Evolutionary conservation across 352 stramenopile species (phyloP), one percentile per base, ranked within the genome.

Genomic region (Halophytophthora batemanensis): DNA sequence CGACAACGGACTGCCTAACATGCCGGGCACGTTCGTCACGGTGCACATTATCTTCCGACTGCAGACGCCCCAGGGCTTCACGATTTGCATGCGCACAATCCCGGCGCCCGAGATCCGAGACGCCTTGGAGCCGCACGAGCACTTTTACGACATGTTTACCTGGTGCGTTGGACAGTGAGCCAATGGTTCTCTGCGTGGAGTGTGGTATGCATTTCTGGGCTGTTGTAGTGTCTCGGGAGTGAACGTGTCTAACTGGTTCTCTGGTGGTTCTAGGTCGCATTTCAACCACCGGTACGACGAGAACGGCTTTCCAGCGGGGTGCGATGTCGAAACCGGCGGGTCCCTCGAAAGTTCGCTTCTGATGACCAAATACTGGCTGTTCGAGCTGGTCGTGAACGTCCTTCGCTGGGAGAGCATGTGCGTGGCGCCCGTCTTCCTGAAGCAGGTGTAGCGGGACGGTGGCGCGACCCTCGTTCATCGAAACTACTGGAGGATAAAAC

Each of bases 21-120:
- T 87, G 17, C 61, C 71, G 14, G 67, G 63, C 23, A 83, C 70
- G 17, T 87, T 87, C 47, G 58, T 69, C 6, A 73, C 79, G 1
- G 67, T 79, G 7, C 64, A 86, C 42, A 45, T 90, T 14, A 52
- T 90, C 15, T 90, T 87, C 61, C 76, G 79, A 0, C 44, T 90
- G 23, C 69, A 86, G 60, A 90, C 74, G 10, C 63, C 64, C 4
- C 59, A 64, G 19, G 79, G 79, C 7, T 90, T 71, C 47, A 69
- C 72, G 22, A 33, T 90, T 6, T 83, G 71, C 42, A 81, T 90
- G 57, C 79, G 79, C 18, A 82, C 79, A 45, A 81, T 90, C 49
- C 55, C 76, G 0, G 47, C 71, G n/a, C 64, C 79, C 2, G 68
- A 79, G 50, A 79, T 90, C 49, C 64, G 80, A 60, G 40, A 51